Base-by-base conservation (phyloP, 495 filamentous ascomycete genomes). In the Penicillium parvum region DNA sequence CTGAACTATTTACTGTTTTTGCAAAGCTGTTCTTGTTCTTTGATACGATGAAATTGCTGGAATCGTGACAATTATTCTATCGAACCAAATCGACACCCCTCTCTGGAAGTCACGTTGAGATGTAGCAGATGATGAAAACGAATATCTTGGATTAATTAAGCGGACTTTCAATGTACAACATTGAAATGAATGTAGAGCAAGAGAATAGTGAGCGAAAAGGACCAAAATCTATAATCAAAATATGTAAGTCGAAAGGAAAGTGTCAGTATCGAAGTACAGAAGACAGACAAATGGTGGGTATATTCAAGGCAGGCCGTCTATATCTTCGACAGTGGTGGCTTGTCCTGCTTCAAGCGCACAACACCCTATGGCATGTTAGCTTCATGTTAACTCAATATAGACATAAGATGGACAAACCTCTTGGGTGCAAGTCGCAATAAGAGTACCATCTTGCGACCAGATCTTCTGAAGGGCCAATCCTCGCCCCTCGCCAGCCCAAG, bases 401-500 rank as follows among this genome's bases (percentile, higher is more conserved):
- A 35, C 40, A 21, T 52, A 40, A 36, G 20, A 34, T 28, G 50
- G 7, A 49, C 61, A 54, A 67, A 65, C 69, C 65, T 73, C 66
- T 57, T 69, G 64, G n/a, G 59, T 67, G 49, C 69, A 68, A 12
- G 69, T 71, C 20, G 92, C 92, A 52, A 98, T 72, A 69, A 97
- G 63, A 23, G 71, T 78, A 3, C 91, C 92, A 52, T 95, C 84
- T 56, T 76, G 79, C 29, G 82, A 80, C 76, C 83, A 97, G 43
- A 97, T 90, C 74, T 81, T 81, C 74, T 95, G 90, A 50, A 77
- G 78, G 23, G 90, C 91, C 45, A 97, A 70, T 0, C 87, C 92
- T 43, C 91, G 77, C 12, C 89, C 91, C 52, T 95, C 88, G 10
- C 88, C 89, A 12, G 83, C 78, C 92, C 92, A 98, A n/a, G 91